phyloP scores from a whole-genome alignment of 495 filamentous ascomycete genomes.

The Delitschia confertaspora region DNA sequence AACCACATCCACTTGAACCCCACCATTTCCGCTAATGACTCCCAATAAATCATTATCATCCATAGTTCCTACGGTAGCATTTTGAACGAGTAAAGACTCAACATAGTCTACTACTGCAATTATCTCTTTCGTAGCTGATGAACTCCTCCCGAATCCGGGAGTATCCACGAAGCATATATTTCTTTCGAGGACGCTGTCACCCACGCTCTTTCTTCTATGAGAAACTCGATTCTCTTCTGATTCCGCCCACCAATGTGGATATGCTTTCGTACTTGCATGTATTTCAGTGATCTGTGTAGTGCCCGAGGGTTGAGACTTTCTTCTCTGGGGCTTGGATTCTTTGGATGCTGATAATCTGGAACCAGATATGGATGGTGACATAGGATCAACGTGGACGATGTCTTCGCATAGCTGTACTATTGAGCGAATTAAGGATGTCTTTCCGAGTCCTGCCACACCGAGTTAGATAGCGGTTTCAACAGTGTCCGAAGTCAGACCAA shows the following conservation, averaged over 20 bases:
- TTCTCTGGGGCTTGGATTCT: conserved; percentile 34
- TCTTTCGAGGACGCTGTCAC: conserved; percentile 76
- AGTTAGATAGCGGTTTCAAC: background rate
- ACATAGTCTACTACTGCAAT: conserved; percentile 67
- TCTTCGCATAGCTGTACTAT: conserved; percentile 93
- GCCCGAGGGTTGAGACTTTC: conserved; percentile 19
- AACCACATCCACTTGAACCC: conserved; percentile 80
- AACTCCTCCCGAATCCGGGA: conserved; percentile 56
- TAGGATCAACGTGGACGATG: conserved; percentile 88
- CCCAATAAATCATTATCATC: conserved; percentile 68
- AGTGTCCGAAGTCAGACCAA: background rate
- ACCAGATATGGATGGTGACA: conserved; percentile 41
- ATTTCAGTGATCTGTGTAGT: conserved; percentile 60
- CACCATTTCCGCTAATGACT: conserved; percentile 76
- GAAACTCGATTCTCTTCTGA: conserved; percentile 64
- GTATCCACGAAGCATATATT: conserved; percentile 97
- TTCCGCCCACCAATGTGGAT: conserved; percentile 93
- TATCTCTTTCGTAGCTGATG: conserved; percentile 57
- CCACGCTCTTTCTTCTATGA: conserved; percentile 66
- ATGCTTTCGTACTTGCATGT: conserved; percentile 85
- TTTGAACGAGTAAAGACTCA: conserved; percentile 60
- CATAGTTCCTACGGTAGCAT: conserved; percentile 47
- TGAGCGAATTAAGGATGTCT: conserved; percentile 85
- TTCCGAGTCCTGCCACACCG: conserved; percentile 50
- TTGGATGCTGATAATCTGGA: conserved; percentile 20